These are phyloP conservation scores for Albatrellus ellisii DNA, from an alignment of 768 basidiomycete species.

Conservation along the genomic window DNA sequence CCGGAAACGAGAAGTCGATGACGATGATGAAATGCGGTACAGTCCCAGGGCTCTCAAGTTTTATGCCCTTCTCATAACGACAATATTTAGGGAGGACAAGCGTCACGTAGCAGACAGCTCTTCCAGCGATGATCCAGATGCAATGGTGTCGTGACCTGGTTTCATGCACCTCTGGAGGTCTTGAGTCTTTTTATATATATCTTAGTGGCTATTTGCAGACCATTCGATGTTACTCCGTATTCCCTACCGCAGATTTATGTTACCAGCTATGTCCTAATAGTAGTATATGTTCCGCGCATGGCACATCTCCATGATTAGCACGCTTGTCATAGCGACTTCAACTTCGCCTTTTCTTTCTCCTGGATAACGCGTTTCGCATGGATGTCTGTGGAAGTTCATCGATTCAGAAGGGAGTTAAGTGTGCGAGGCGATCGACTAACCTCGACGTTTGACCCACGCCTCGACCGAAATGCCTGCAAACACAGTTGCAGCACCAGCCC, in stretches of 20 bases:
- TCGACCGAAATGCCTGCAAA: constrained; percentile 95
- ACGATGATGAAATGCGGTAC: constrained; percentile 38
- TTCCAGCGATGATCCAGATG: constrained; percentile 10
- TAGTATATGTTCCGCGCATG: no score
- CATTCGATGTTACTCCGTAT: no score
- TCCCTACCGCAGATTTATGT: no score
- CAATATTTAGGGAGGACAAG: constrained; percentile 29
- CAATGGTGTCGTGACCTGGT: no score
- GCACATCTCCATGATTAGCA: no score
- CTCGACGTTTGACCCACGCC: constrained; percentile 82
- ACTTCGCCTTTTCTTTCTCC: constrained; percentile 74
- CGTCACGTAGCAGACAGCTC: constrained; percentile 22
- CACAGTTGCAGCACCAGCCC: constrained; percentile 84
- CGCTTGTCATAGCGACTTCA: constrained; percentile 58
- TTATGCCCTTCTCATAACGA: neutral
- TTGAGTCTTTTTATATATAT: no score
- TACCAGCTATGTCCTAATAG: no score
- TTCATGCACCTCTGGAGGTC: no score
- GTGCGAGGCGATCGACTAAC: constrained; percentile 23
- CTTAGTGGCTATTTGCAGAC: no score
- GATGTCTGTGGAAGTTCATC: constrained; percentile 35
- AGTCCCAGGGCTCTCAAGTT: neutral
- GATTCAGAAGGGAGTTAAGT: neutral
- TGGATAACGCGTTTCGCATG: constrained; percentile 69
- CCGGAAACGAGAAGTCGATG: constrained; percentile 59